Evolutionary conservation across 2,329 filamentous ascomycete species (phyloP).

Genomic region (Mycosphaerella sp.): DNA sequence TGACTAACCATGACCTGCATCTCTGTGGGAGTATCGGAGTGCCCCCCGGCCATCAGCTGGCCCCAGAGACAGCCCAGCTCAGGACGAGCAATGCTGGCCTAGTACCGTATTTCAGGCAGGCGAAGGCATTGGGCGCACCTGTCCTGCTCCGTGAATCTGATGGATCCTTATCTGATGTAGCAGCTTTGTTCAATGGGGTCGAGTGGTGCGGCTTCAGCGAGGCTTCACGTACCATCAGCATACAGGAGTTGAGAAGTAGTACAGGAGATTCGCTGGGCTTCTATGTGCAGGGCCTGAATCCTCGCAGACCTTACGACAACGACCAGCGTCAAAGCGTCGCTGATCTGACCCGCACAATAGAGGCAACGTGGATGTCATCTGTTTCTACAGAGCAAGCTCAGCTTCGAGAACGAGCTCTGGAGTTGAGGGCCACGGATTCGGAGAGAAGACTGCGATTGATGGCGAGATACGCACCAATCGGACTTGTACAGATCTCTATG

Average conservation of each 20-base stretch:
- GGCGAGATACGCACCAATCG: constrained; percentile 36
- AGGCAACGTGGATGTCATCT: constrained; percentile 18
- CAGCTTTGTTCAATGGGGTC: constrained; percentile 17
- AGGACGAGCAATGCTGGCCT: constrained; percentile 9
- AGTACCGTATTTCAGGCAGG: constrained; percentile 12
- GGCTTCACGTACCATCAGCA: constrained; percentile 13
- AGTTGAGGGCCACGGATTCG: constrained; percentile 20
- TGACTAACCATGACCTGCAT: constrained; percentile 1
- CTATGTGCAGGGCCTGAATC: constrained; percentile 24
- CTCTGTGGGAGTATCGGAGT: constrained; percentile 10
- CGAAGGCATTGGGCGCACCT: constrained; percentile 2
- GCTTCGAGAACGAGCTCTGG: constrained; percentile 11
- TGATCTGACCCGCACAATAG: constrained; percentile 15
- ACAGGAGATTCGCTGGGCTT: constrained; percentile 17
- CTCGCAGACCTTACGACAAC: constrained; percentile 21
- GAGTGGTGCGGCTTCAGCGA: constrained; percentile 23
- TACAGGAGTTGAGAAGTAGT: constrained; percentile 1
- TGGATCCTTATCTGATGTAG: neutral
- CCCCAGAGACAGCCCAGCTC: constrained; percentile 10
- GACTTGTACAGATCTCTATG: constrained; percentile 33
- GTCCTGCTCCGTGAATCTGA: constrained; percentile 8
- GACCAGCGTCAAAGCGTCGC: constrained; percentile 8
- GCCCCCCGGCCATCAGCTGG: constrained; percentile 11
- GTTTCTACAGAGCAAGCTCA: constrained; percentile 11
- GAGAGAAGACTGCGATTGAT: constrained; percentile 37